Evolutionary conservation across 179 eudicot genomes (phyloP).

Genomic region (Amaranthus tricolor): DNA sequence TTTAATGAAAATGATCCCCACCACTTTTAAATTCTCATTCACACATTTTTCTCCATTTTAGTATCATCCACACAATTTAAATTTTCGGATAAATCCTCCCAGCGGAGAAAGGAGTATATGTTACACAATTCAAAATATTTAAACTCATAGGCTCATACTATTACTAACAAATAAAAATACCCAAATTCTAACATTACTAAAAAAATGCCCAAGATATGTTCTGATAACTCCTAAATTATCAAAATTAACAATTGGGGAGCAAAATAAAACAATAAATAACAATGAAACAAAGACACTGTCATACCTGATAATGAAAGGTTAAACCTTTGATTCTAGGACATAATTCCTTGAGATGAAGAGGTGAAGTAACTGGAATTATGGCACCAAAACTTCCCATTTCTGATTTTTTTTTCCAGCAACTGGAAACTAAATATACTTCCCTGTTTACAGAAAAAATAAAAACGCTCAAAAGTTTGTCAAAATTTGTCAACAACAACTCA

Average conservation of each 20-base stretch:
- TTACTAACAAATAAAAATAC: not conserved
- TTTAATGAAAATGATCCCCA: too few relatives aligned
- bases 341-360: conserved; percentile 18
- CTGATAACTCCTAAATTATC: not conserved
- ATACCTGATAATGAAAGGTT: conserved; percentile 19
- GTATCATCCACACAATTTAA: too few relatives aligned
- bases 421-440: conserved; percentile 10
- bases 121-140: too few relatives aligned
- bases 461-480: not conserved
- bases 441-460: conserved; percentile 3
- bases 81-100: too few relatives aligned
- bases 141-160: too few relatives aligned
- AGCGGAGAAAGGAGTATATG: too few relatives aligned
- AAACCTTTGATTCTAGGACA: conserved; percentile 12
- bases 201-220: not conserved
- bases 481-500: not conserved
- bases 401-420: not conserved
- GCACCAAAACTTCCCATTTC: conserved; percentile 27
- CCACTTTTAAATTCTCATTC: too few relatives aligned
- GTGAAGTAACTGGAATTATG: conserved; percentile 19
- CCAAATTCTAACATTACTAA: conserved; percentile 3
- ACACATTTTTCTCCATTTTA: too few relatives aligned
- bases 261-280: not conserved
- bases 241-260: not conserved
- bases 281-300: not conserved